phyloP scores from a whole-genome alignment of 2,329 filamentous ascomycete genomes.

The Rhynchosporium secalis region DNA sequence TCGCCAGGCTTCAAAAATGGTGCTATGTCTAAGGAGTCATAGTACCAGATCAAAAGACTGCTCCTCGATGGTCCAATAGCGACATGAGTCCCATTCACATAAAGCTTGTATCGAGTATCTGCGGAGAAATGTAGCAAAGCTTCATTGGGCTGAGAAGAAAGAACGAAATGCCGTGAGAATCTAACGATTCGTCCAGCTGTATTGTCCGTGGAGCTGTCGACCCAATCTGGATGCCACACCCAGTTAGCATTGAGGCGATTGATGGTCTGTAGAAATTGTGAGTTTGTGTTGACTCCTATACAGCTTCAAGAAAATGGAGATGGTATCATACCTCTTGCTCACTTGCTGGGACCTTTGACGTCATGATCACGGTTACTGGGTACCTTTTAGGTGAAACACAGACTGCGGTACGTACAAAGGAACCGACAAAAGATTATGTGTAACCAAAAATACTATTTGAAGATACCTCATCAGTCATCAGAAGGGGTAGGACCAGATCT shows the following conservation, averaged over 20 bases:
- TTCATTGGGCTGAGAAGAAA: conserved; percentile 23
- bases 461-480: too few relatives aligned
- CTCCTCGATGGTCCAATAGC: conserved; percentile 43
- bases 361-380: too few relatives aligned
- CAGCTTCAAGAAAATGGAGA: too few relatives aligned
- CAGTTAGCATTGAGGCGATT: conserved; percentile 42
- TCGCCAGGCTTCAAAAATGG: conserved; percentile 32
- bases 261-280: conserved; percentile 12
- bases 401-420: too few relatives aligned
- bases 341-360: too few relatives aligned
- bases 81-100: conserved; percentile 42
- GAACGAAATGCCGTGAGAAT: conserved; percentile 37
- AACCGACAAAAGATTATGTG: too few relatives aligned
- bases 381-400: too few relatives aligned
- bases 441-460: too few relatives aligned
- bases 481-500: too few relatives aligned
- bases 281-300: background rate
- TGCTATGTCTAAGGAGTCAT: conserved; percentile 39
- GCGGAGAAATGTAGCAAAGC: conserved; percentile 41
- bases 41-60: conserved; percentile 41
- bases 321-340: too few relatives aligned
- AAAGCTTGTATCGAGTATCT: conserved; percentile 47
- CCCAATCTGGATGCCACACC: conserved; percentile 43
- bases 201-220: conserved; percentile 36
- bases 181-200: conserved; percentile 41